These are phyloP conservation scores for Rhizoclosmatium globosum DNA, from an alignment of 192 early-diverging fungal species.

Conservation along the genomic window DNA sequence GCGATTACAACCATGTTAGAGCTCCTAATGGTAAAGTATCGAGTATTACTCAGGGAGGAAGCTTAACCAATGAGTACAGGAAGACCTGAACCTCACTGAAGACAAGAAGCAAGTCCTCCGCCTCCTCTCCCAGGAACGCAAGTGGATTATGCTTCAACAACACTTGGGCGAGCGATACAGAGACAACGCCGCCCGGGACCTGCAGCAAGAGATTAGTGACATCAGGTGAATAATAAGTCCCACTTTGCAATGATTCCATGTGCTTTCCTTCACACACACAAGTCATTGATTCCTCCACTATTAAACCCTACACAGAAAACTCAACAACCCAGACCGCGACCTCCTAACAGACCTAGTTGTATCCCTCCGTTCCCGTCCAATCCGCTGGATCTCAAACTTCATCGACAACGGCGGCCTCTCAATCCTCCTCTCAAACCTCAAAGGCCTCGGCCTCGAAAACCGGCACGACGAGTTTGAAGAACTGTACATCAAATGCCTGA, in stretches of 20 bases:
- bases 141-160: conserved; percentile 62
- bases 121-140: conserved; percentile 46
- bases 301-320: conserved; percentile 28
- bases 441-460: conserved; percentile 50
- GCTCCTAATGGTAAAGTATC: conserved; percentile 52
- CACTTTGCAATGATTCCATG: neutral
- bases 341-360: conserved; percentile 54
- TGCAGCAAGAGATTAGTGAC: conserved; percentile 52
- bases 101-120: conserved; percentile 59
- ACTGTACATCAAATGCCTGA: conserved; percentile 64
- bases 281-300: neutral
- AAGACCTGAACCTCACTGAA: conserved; percentile 62
- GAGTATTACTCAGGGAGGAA: neutral
- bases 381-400: conserved; percentile 62
- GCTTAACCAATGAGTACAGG: conserved; percentile 26
- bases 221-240: conserved; percentile 27
- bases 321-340: conserved; percentile 51
- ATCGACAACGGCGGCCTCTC: conserved; percentile 62
- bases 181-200: conserved; percentile 44
- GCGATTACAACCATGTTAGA: conserved; percentile 62
- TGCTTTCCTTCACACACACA: neutral
- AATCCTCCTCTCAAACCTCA: conserved; percentile 54
- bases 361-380: conserved; percentile 55
- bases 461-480: conserved; percentile 64
- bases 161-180: conserved; percentile 57